Evolutionary conservation across 495 filamentous ascomycete species (phyloP).

Genomic region (Aspergillus diversus): DNA sequence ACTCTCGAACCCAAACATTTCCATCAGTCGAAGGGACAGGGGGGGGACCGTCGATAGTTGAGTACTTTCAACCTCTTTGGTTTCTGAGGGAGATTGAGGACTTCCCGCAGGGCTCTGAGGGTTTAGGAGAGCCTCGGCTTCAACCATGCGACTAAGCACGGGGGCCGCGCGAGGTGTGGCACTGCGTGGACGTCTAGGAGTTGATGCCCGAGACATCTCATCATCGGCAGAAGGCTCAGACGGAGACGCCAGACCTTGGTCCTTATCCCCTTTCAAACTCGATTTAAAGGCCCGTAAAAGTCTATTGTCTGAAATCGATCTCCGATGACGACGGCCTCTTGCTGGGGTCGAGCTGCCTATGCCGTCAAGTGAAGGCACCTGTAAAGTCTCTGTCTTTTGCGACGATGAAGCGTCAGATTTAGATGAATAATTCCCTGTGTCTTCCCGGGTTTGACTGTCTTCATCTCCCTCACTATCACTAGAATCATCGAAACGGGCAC

Average conservation of each 20-base stretch:
- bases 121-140: constrained; percentile 72
- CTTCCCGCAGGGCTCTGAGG: constrained; percentile 30
- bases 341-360: constrained; percentile 23
- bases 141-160: constrained; percentile 79
- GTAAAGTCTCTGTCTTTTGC: constrained; percentile 14
- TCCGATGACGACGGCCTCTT: constrained; percentile 52
- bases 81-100: constrained; percentile 24
- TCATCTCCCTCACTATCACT: constrained; percentile 77
- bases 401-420: constrained; percentile 16
- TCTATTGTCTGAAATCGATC: constrained; percentile 63
- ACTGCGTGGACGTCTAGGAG: constrained; percentile 38
- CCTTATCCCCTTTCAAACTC: constrained; percentile 39
- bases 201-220: constrained; percentile 22
- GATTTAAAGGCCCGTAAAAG: constrained; percentile 63
- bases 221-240: constrained; percentile 27
- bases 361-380: constrained; percentile 3
- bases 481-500: constrained; percentile 77
- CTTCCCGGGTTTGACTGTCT: constrained; percentile 25
- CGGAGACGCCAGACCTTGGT: constrained; percentile 8
- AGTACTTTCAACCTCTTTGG: constrained; percentile 27
- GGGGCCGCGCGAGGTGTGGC: constrained; percentile 62
- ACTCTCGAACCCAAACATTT: constrained; percentile 85
- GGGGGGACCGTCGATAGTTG: constrained; percentile 33
- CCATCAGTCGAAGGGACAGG: constrained; percentile 74
- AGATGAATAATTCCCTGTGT: constrained; percentile 18